A percentile compares a stretch with the other conserved stretches of the same genome.
Conservation (phyloP, 139 green algal genomes). For the Picochlorum sp. region DNA sequence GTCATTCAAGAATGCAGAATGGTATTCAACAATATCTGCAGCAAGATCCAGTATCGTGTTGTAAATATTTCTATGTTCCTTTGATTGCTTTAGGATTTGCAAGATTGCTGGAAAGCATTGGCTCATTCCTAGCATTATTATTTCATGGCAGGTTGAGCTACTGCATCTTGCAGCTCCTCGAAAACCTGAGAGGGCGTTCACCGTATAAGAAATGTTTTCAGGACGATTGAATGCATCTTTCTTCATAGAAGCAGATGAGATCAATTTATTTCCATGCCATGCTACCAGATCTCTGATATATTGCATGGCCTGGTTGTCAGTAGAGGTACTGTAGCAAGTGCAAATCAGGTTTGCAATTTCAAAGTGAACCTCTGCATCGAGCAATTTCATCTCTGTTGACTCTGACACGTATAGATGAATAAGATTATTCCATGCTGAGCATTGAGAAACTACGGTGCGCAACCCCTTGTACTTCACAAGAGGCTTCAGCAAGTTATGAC, state of each 20-base stretch:
- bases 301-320: no score
- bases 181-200: no score
- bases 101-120: background rate
- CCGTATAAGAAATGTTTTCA: no score
- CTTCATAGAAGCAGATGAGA: no score
- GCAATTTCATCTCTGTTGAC: background rate
- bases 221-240: no score
- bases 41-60: constrained; percentile 69
- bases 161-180: no score
- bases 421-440: constrained; percentile 45
- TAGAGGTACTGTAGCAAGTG: background rate
- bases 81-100: background rate
- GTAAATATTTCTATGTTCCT: background rate
- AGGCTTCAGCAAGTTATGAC: constrained; percentile 40
- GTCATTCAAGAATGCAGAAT: constrained; percentile 3
- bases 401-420: constrained; percentile 25
- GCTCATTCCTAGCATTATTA: no score
- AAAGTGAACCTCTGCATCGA: constrained; percentile 14
- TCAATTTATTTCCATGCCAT: no score
- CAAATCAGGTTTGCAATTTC: background rate
- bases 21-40: constrained; percentile 57
- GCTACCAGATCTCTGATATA: no score
- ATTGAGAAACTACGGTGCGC: constrained; percentile 27
- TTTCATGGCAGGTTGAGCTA: no score
- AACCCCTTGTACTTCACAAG: constrained; percentile 38